Percentiles rank a stretch among this genome's conserved stretches.
Evolutionary conservation across 1,139 yeast genomes (phyloP).

Genomic region (Geotrichum histeridarum): DNA sequence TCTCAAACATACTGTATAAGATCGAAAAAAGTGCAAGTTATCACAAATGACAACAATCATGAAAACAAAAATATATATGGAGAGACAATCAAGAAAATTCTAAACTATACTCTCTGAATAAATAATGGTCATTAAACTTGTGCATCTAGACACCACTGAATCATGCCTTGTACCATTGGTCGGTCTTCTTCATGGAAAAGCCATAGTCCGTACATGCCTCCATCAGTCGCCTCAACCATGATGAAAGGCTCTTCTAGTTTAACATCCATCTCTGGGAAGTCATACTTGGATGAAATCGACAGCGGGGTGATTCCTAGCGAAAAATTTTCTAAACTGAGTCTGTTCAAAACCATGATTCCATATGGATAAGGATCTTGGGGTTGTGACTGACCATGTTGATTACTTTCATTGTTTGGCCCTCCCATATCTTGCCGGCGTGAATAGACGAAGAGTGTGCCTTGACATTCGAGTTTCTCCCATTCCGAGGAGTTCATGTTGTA

Average conservation of each 20-base stretch:
- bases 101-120: too few species aligned
- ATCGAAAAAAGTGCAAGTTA: too few species aligned
- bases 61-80: too few species aligned
- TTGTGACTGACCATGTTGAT: conserved; percentile 39
- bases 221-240: conserved; percentile 68
- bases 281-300: conserved; percentile 41
- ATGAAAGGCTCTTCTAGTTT: conserved; percentile 76
- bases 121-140: conserved; percentile 9
- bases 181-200: conserved; percentile 74
- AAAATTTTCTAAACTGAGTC: conserved; percentile 71
- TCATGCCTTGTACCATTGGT: conserved; percentile 52
- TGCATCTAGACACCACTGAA: conserved; percentile 44
- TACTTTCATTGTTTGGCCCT: not conserved
- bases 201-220: conserved; percentile 87
- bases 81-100: too few species aligned
- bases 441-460: conserved; percentile 78
- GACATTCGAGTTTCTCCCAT: conserved; percentile 77
- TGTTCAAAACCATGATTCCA: conserved; percentile 72
- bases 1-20: too few species aligned
- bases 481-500: conserved; percentile 59
- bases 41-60: too few species aligned
- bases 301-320: conserved; percentile 71
- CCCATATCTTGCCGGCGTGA: conserved; percentile 46
- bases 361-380: conserved; percentile 43
- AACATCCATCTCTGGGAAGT: conserved; percentile 58